These are phyloP conservation scores for Pleurotus tuoliensis DNA, from an alignment of 768 basidiomycete species.

Conservation along the genomic window DNA sequence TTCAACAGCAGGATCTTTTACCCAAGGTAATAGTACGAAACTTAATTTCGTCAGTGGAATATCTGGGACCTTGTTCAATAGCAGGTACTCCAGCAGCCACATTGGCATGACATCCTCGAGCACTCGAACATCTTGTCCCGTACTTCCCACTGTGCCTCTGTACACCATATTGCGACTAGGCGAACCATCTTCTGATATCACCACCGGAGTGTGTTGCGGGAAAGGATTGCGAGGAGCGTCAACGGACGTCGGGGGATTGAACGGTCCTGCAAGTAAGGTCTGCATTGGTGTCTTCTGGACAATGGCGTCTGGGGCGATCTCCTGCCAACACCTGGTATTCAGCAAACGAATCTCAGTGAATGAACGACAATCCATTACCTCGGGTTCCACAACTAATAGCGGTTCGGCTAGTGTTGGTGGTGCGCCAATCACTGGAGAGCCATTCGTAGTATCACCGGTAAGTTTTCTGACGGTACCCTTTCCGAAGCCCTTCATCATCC, in stretches of 20 bases:
- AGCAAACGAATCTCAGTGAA: background rate
- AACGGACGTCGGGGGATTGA: conserved; percentile 61
- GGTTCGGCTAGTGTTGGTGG: conserved; percentile 22
- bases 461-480: conserved; percentile 46
- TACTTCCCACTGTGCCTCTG: conserved; percentile 61
- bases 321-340: conserved; percentile 11
- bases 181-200: conserved; percentile 79
- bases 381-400: conserved; percentile 19
- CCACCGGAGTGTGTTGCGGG: conserved; percentile 56
- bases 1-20: conserved; percentile 52
- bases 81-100: conserved; percentile 87
- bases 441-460: conserved; percentile 25
- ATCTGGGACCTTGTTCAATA: conserved; percentile 56
- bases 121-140: conserved; percentile 31
- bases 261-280: conserved; percentile 45
- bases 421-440: conserved; percentile 23
- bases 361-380: conserved; percentile 19
- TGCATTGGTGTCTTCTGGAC: conserved; percentile 49
- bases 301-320: conserved; percentile 17
- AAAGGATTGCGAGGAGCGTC: conserved; percentile 71
- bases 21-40: conserved; percentile 85
- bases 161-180: conserved; percentile 78
- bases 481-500: conserved; percentile 72
- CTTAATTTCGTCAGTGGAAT: conserved; percentile 71
- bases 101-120: conserved; percentile 80